Evolutionary conservation across 2,329 filamentous ascomycete species (phyloP).

Genomic region (Zymoseptoria ardabiliae): DNA sequence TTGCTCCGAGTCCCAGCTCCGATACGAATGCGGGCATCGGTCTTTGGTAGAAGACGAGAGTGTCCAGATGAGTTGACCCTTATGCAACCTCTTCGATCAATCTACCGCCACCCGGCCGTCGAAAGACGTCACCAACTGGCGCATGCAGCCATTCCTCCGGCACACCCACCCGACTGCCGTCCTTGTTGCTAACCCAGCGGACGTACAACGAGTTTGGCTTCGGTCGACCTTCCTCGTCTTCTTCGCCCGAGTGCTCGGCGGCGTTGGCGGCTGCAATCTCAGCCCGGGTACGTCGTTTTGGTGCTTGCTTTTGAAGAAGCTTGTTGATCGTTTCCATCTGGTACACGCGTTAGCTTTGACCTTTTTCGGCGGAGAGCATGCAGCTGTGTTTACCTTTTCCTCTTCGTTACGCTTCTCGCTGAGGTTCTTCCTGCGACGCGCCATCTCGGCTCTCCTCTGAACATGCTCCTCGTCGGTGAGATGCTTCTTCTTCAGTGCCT

Average conservation of each 20-base stretch:
- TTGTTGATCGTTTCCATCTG: conserved; percentile 90
- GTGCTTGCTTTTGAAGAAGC: conserved; percentile 75
- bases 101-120: conserved; percentile 3
- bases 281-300: conserved; percentile 54
- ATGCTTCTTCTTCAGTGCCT: conserved; percentile 66
- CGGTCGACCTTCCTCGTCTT: conserved; percentile 18
- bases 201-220: conserved; percentile 51
- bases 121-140: conserved; percentile 56
- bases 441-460: conserved; percentile 68
- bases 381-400: conserved; percentile 52
- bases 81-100: conserved; percentile 11
- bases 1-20: neutral
- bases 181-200: conserved; percentile 64
- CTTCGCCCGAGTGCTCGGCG: conserved; percentile 42
- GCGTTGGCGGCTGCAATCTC: conserved; percentile 37
- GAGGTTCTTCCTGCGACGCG: conserved; percentile 63
- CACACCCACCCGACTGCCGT: conserved; percentile 56
- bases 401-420: conserved; percentile 73
- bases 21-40: neutral
- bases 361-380: neutral
- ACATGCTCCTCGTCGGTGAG: conserved; percentile 66
- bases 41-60: neutral
- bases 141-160: conserved; percentile 61
- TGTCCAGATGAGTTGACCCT: neutral
- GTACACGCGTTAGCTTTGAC: neutral